phyloP scores from a whole-genome alignment of 805 yeast species.

The Candida insectalens region DNA sequence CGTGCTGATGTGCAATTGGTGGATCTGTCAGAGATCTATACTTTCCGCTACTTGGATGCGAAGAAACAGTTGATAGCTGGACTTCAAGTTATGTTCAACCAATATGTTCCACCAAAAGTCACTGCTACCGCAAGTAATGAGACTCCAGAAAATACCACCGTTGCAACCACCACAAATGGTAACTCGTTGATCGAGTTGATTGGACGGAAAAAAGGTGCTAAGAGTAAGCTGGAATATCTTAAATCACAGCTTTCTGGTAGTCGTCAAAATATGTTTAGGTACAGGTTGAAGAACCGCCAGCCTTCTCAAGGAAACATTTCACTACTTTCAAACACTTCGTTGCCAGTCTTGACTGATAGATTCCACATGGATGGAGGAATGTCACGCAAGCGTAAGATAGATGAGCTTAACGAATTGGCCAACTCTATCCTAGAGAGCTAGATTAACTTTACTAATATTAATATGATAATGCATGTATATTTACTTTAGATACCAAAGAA shows the following conservation, averaged over 20 bases:
- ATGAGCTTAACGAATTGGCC: too few species aligned
- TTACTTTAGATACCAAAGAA: constrained; percentile 9
- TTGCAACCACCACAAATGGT: neutral
- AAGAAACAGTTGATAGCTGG: neutral
- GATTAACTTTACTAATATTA: neutral
- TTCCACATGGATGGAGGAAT: neutral
- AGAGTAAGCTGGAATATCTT: neutral
- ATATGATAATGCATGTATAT: neutral
- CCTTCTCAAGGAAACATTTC: neutral
- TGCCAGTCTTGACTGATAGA: neutral
- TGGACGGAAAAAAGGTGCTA: neutral
- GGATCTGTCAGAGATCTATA: neutral
- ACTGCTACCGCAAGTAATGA: too few species aligned
- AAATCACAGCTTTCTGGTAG: constrained; percentile 3
- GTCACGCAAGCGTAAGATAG: neutral
- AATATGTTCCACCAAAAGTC: neutral
- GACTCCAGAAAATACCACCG: neutral
- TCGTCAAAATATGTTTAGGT: constrained; percentile 1
- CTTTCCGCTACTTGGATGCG: neutral
- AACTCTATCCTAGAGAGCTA: too few species aligned
- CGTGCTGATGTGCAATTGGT: neutral
- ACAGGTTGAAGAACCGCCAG: constrained; percentile 1
- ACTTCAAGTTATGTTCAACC: neutral
- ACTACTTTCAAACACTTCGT: constrained; percentile 1
- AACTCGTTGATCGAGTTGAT: neutral